A percentile compares a stretch with the other conserved stretches of the same genome.
Conservation (phyloP, 2,329 filamentous ascomycete genomes). For the Fusarium staphyleae region DNA sequence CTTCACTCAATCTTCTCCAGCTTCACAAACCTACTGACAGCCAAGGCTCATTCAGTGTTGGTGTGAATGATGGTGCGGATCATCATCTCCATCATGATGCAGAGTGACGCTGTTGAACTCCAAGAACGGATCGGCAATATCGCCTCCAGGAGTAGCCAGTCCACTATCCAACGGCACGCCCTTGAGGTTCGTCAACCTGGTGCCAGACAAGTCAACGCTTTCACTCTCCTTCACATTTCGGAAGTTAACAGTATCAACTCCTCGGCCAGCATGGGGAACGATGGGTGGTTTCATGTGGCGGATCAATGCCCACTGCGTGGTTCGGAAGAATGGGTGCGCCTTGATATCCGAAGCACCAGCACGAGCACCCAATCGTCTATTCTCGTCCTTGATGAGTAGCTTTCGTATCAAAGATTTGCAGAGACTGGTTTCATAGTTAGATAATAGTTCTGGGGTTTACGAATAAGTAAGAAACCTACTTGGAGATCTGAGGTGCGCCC, state of each 20-base stretch:
- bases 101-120: slow-evolving; percentile 99
- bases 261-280: slow-evolving; percentile 87
- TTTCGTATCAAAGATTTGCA: slow-evolving; percentile 98
- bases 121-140: slow-evolving; percentile 89
- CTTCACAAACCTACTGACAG: background rate
- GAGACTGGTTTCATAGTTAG: slow-evolving; percentile 62
- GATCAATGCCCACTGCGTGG: slow-evolving; percentile 95
- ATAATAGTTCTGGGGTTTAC: background rate
- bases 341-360: slow-evolving; percentile 98
- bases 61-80: slow-evolving; percentile 45
- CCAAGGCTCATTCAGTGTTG: slow-evolving; percentile 15
- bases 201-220: slow-evolving; percentile 82
- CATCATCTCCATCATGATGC: slow-evolving; percentile 91
- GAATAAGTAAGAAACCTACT: slow-evolving; percentile 64
- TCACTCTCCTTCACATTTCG: slow-evolving; percentile 97
- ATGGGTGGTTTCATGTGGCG: slow-evolving; percentile 98
- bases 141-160: slow-evolving; percentile 82
- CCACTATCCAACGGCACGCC: slow-evolving; percentile 88
- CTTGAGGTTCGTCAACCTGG: slow-evolving; percentile 64
- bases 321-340: slow-evolving; percentile 92
- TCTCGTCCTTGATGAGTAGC: slow-evolving; percentile 97
- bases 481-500: slow-evolving; percentile 84
- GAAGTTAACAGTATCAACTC: slow-evolving; percentile 95
- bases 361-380: slow-evolving; percentile 87
- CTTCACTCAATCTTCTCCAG: slow-evolving; percentile 10